Conservation (phyloP, 306 rosid species). For the Fagus sylvatica region DNA sequence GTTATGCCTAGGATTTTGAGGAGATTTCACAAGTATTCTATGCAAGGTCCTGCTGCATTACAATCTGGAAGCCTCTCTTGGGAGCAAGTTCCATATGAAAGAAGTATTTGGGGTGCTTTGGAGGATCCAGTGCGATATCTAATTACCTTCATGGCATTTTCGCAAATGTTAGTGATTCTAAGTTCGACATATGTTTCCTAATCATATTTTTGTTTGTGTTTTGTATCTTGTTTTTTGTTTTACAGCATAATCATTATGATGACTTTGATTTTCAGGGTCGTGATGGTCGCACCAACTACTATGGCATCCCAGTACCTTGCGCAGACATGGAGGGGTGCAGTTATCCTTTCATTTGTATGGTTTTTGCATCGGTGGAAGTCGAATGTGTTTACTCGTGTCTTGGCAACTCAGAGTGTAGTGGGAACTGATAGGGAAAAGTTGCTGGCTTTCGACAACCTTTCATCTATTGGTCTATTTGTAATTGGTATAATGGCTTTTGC, state of each 20-base stretch:
- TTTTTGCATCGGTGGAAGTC: slow-evolving; percentile 87
- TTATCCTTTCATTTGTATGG: slow-evolving; percentile 79
- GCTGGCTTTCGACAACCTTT: slow-evolving; percentile 69
- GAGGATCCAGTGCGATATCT: slow-evolving; percentile 87
- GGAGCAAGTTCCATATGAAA: slow-evolving; percentile 68
- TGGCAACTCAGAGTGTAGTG: slow-evolving; percentile 37
- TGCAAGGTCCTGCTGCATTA: slow-evolving; percentile 53
- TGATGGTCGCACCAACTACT: slow-evolving; percentile 84
- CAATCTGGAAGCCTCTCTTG: slow-evolving; percentile 36
- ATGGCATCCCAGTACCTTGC: slow-evolving; percentile 66
- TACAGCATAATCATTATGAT: slow-evolving; percentile 18
- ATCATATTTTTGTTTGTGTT: slow-evolving; percentile 5
- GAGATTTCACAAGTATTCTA: slow-evolving; percentile 70
- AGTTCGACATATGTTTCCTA: slow-evolving; percentile 9
- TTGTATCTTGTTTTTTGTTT: slow-evolving; percentile 12
- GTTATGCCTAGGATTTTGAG: slow-evolving; percentile 84
- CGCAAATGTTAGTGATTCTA: slow-evolving; percentile 71
- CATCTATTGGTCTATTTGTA: slow-evolving; percentile 76
- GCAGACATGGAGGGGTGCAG: slow-evolving; percentile 79
- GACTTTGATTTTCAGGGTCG: slow-evolving; percentile 64
- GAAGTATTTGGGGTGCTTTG: slow-evolving; percentile 91
- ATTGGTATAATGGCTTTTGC: slow-evolving; percentile 89
- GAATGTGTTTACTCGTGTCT: slow-evolving; percentile 53
- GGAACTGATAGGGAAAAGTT: slow-evolving; percentile 70
- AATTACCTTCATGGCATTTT: slow-evolving; percentile 74